Evolutionary conservation across 768 basidiomycete species (phyloP), one percentile per base, ranked within the genome.

Genomic region (Termitomyces sp.): DNA sequence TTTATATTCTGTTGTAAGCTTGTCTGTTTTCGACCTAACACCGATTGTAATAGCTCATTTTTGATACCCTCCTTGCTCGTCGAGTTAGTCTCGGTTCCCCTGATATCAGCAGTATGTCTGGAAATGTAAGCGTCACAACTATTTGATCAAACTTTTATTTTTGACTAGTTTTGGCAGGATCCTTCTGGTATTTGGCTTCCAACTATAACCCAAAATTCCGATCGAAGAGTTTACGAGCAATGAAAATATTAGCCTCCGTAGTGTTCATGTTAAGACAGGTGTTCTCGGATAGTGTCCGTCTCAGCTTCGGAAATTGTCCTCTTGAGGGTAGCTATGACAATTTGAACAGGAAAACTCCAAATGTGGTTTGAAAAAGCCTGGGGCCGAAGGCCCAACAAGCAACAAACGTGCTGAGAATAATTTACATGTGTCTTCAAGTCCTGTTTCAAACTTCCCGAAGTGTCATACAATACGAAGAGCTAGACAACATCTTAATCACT

Each of bases 1-100:
- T 17, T 68, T 80, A 44, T 78, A 79, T 56, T 73, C 75, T 0
- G 73, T 71, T 41, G 77, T 77, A 48, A 53, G 73, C 56, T 5
- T 23, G n/a, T 34, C 51, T 29, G n/a, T 35, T 12, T 27, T 41
- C 40, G 21, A 1, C n/a, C 25, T 43, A 29, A 49, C 31, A 14
- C 2, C 14, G 3, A 11, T 5, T 21, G 17, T 11, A 14, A 16
- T 4, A 62, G 60, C 19, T 54, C 25, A 45, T 62, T 59, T 41
- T 64, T 10, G 61, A 62, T 29, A 65, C 62, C 41, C 57, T 66
- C 11, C 58, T 61, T 35, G 37, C 59, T 45, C 49, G 56, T 16
- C 48, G 56, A 51, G 56, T 52, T 17, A 51, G 56, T 32, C 56
- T 57, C 32, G 49, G 49, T 21, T 57, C 56, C 10, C 49, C 56